These are phyloP conservation scores for Amanita pallidorosea DNA, from an alignment of 768 basidiomycete species.

Conservation along the genomic window DNA sequence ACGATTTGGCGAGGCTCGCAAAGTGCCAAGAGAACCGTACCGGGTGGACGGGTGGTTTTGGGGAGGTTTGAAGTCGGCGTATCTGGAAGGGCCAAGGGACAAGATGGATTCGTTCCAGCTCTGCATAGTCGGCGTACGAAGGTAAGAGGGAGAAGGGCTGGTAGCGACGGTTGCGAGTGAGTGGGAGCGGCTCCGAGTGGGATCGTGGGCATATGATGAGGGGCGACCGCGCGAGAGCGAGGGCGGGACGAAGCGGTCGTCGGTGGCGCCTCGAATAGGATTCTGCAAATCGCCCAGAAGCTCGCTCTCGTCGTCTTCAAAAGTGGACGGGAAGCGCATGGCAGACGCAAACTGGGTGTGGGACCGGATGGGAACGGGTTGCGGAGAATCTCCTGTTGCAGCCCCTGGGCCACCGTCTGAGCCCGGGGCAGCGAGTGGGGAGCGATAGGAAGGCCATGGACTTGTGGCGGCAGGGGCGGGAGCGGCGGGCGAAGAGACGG, in stretches of 20 bases:
- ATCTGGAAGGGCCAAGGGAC: conserved; percentile 25
- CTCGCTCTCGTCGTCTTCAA: conserved; percentile 76
- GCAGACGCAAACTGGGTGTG: conserved; percentile 49
- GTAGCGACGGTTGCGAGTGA: conserved; percentile 50
- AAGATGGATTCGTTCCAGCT: conserved; percentile 53
- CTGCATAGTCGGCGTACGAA: conserved; percentile 32
- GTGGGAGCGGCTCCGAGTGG: conserved; percentile 67
- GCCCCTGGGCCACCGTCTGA: neutral
- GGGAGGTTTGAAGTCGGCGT: conserved; percentile 55
- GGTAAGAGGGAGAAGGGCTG: conserved; percentile 19
- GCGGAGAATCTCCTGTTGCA: conserved; percentile 21
- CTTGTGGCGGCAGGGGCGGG: conserved; percentile 34
- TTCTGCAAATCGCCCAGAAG: conserved; percentile 33
- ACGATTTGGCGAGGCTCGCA: conserved; percentile 46
- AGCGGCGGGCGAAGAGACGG: conserved; percentile 34
- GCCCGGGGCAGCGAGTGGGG: conserved; percentile 26
- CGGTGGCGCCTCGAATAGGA: conserved; percentile 9
- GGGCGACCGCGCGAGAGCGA: conserved; percentile 42
- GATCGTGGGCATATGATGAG: conserved; percentile 41
- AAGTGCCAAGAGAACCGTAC: conserved; percentile 50
- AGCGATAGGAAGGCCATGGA: conserved; percentile 35
- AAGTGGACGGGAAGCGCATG: conserved; percentile 70
- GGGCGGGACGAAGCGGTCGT: conserved; percentile 39
- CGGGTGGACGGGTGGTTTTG: conserved; percentile 34
- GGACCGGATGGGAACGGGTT: conserved; percentile 48